Evolutionary conservation across 331 rosid genomes (phyloP).

Genomic region (Malus hybrid): DNA sequence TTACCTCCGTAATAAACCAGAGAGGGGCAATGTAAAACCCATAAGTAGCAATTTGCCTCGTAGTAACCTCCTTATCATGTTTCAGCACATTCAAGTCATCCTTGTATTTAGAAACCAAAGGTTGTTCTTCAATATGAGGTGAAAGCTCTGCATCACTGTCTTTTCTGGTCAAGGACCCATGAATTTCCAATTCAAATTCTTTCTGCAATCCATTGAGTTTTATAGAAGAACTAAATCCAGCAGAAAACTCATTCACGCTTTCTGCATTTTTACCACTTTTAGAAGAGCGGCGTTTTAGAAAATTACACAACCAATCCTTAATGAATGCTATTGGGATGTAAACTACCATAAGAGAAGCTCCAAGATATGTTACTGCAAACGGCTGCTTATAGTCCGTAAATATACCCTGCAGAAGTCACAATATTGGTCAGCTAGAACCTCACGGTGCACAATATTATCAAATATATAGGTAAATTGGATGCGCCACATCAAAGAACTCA

Average conservation of each 20-base stretch:
- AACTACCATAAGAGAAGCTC: slow-evolving; percentile 98
- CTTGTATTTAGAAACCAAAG: slow-evolving; percentile 56
- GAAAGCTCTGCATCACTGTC: slow-evolving; percentile 63
- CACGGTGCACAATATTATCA: slow-evolving; percentile 2
- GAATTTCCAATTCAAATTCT: slow-evolving; percentile 51
- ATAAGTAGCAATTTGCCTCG: slow-evolving; percentile 64
- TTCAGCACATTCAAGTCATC: slow-evolving; percentile 42
- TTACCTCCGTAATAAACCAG: slow-evolving; percentile 96
- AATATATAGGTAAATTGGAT: background rate
- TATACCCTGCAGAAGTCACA: slow-evolving; percentile 52
- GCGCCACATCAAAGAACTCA: background rate
- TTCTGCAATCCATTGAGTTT: slow-evolving; percentile 42
- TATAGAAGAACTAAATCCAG: slow-evolving; percentile 31
- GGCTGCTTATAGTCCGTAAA: slow-evolving; percentile 87
- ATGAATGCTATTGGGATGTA: slow-evolving; percentile 92
- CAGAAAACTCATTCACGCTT: slow-evolving; percentile 32
- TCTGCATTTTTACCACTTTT: slow-evolving; percentile 56
- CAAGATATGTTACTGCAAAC: slow-evolving; percentile 94
- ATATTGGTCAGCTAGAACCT: slow-evolving; percentile 18
- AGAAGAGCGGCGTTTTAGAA: slow-evolving; percentile 52
- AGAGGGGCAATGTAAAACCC: slow-evolving; percentile 96
- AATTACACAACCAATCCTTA: slow-evolving; percentile 81
- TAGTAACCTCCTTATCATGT: slow-evolving; percentile 44
- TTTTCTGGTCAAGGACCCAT: slow-evolving; percentile 43
- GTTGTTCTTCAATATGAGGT: slow-evolving; percentile 45